Evolutionary conservation across 75 land plant species (phyloP).

Genomic region (Picea glauca): DNA sequence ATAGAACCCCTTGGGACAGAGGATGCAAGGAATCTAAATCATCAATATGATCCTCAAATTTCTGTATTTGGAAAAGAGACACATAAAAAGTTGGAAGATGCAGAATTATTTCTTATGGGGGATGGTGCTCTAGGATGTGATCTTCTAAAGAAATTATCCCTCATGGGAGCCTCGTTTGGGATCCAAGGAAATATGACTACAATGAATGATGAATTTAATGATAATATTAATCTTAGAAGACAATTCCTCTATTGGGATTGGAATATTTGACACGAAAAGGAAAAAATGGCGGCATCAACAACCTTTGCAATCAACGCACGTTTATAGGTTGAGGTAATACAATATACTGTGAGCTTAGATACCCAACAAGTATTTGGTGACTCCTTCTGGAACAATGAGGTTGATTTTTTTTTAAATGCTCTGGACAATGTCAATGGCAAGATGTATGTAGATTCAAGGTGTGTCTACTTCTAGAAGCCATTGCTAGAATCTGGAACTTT

Average conservation of each 20-base stretch:
- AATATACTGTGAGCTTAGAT: conserved; percentile 75
- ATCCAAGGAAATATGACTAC: conserved; percentile 66
- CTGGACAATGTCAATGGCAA: conserved; percentile 89
- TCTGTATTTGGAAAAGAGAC: conserved; percentile 80
- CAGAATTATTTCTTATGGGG: conserved; percentile 81
- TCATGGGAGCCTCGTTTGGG: conserved; percentile 93
- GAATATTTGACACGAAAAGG: conserved; percentile 91
- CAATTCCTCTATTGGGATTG: conserved; percentile 91
- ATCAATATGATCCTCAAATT: conserved; percentile 87
- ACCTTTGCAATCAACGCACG: conserved; percentile 65
- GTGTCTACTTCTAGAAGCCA: conserved; percentile 93
- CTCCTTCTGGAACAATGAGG: conserved; percentile 65
- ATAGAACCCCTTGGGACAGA: conserved; percentile 49
- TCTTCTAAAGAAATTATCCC: conserved; percentile 81
- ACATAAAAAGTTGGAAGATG: conserved; percentile 68
- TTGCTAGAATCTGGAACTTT: conserved; percentile 87
- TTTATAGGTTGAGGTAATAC: conserved; percentile 68
- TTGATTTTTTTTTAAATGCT: conserved; percentile 82
- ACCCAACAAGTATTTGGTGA: conserved; percentile 88
- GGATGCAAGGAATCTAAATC: conserved; percentile 50
- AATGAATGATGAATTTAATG: conserved; percentile 95
- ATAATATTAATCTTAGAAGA: conserved; percentile 92
- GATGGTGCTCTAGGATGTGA: conserved; percentile 97
- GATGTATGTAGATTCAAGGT: conserved; percentile 81
- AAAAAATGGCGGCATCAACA: conserved; percentile 83